phyloP scores from a whole-genome alignment of 2,329 filamentous ascomycete species.

The Paecilomyces variotii region DNA sequence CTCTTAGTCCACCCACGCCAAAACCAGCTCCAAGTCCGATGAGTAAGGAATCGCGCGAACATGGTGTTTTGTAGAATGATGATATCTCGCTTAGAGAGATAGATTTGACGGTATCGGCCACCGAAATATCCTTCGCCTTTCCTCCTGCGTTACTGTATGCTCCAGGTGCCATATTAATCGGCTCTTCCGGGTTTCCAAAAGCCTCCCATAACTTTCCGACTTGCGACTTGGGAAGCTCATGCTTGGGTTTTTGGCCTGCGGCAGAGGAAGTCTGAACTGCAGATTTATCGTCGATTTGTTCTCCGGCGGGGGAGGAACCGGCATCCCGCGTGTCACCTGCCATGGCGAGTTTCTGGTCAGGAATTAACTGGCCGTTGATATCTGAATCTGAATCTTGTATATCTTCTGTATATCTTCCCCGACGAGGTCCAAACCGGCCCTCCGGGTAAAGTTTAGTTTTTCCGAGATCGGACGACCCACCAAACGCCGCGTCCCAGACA shows the following conservation, averaged over 20 bases:
- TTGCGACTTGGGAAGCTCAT: constrained; percentile 38
- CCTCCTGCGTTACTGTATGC: constrained; percentile 55
- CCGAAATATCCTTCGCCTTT: constrained; percentile 32
- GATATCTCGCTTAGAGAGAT: constrained; percentile 46
- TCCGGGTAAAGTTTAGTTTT: constrained; percentile 2
- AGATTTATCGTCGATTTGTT: constrained; percentile 11
- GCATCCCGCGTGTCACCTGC: constrained; percentile 31
- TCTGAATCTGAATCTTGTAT: not conserved
- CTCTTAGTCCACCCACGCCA: constrained; percentile 63
- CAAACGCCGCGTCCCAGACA: constrained; percentile 1
- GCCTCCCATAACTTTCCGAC: constrained; percentile 42
- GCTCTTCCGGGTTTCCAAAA: constrained; percentile 41
- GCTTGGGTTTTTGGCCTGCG: constrained; percentile 25
- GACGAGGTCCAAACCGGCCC: not conserved
- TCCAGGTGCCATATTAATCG: constrained; percentile 50
- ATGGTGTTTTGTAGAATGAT: constrained; percentile 70
- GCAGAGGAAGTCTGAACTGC: constrained; percentile 10
- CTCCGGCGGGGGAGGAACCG: constrained; percentile 5
- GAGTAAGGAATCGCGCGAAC: constrained; percentile 72
- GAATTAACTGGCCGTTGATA: not conserved
- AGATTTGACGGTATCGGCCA: constrained; percentile 33
- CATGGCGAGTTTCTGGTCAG: constrained; percentile 20
- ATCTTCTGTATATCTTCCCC: not conserved
- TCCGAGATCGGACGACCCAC: constrained; percentile 1
- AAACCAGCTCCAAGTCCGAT: constrained; percentile 76